Evolutionary conservation across 192 early-diverging fungal genomes (phyloP), one percentile per base, ranked within the genome.

Genomic region (Umbelopsis ramanniana): DNA sequence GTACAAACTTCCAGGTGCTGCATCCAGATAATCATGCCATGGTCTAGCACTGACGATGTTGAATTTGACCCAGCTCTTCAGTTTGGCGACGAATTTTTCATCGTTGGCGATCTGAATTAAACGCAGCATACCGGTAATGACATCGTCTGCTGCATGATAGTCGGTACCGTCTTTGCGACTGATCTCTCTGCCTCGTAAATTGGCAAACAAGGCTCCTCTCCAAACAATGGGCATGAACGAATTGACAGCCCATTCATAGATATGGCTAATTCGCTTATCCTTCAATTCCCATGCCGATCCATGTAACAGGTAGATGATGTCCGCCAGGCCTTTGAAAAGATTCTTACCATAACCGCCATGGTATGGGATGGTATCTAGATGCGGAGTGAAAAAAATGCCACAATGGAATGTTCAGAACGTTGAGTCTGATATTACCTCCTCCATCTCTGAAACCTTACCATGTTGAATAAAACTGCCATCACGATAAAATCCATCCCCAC

Each of bases 331-430:
- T 35, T 63, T 63, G 57, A 63, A 63, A 17, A 63, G 19, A 26
- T 63, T 63, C 19, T 63, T 63, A 14, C 57, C 57, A 37, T 63
- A 63, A 19, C 57, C 57, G 33, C 57, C 57, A 63, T 63, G 57
- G 57, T 63, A 63, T 4, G 57, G 57, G 12, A 37, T 29, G 4
- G 17, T 63, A 1, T 63, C 57, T 63, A 12, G 40, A 43, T 11
- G 6, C 40, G 40, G 40, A 43, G 40, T 43, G 8, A 40, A 6
- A 40, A 6, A 6, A 40, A 40, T 6, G 8, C 11, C 40, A 6
- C 8, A 43, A 43, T 43, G 40, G 40, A 43, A 43, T 2, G 40
- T 43, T 43, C 40, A 43, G 40, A 43, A 43, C 40, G 6, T 43
- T 43, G 40, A 12, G 40, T 43, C 11, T 43, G 40, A 43, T 12